Evolutionary conservation across 78 protist genomes (phyloP).

Genomic region (Planoprotostelium fungivorum): DNA sequence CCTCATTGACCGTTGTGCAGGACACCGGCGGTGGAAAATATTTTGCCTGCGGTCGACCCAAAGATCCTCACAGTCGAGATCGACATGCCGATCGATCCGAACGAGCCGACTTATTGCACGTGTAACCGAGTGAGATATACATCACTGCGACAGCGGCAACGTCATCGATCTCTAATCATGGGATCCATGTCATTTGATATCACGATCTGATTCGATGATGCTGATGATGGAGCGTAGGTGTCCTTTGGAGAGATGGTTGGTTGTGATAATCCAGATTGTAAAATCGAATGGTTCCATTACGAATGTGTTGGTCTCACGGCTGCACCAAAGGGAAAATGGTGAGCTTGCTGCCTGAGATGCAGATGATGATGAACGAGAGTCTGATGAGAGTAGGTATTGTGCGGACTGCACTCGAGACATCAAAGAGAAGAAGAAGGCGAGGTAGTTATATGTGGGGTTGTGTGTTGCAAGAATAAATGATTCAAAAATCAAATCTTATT

Average conservation of each 20-base stretch:
- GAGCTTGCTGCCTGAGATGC: too few species aligned
- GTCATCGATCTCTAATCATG: too few species aligned
- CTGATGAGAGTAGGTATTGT: not conserved
- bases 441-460: too few species aligned
- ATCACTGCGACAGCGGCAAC: too few species aligned
- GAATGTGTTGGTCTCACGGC: slow-evolving; percentile 69
- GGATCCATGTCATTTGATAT: too few species aligned
- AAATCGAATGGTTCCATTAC: slow-evolving; percentile 83
- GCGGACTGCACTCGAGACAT: not conserved
- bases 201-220: too few species aligned
- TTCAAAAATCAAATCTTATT: too few species aligned
- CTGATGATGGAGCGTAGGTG: too few species aligned
- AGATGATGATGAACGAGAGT: not conserved
- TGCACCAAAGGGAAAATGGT: slow-evolving; percentile 80
- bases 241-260: slow-evolving; percentile 87
- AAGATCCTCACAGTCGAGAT: slow-evolving; percentile 34
- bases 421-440: not conserved
- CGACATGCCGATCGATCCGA: slow-evolving; percentile 85
- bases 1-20: not conserved
- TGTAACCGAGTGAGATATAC: slow-evolving; percentile 75
- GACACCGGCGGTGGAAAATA: not conserved
- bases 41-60: slow-evolving; percentile 14
- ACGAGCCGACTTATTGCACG: slow-evolving; percentile 83
- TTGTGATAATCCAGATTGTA: slow-evolving; percentile 80
- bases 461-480: too few species aligned